Evolutionary conservation across 352 stramenopile species (phyloP).

Genomic region (Globisporangium abappressorium): DNA sequence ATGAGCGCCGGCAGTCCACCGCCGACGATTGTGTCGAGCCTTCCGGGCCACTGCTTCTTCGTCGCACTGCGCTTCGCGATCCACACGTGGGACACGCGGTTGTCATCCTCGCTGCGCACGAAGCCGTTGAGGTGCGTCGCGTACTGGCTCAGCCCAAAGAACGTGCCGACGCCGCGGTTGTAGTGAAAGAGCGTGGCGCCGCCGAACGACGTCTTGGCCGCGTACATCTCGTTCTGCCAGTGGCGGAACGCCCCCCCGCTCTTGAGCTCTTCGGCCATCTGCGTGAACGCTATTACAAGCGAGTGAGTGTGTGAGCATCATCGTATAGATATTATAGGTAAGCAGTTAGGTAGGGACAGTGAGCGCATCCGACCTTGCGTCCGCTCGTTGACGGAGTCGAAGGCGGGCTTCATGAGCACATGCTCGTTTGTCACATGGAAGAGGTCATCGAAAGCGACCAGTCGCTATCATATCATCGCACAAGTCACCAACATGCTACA

Average conservation of each 20-base stretch:
- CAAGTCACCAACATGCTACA: not conserved
- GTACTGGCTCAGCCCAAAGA: conserved; percentile 66
- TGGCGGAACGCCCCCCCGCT: conserved; percentile 42
- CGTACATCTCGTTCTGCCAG: conserved; percentile 68
- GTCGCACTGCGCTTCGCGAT: conserved; percentile 49
- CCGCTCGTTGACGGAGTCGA: conserved; percentile 29
- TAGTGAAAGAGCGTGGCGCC: conserved; percentile 53
- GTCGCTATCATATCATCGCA: conserved; percentile 13
- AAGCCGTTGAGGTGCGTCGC: conserved; percentile 75
- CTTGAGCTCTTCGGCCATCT: conserved; percentile 39
- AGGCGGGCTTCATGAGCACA: conserved; percentile 29
- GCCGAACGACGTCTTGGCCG: conserved; percentile 42
- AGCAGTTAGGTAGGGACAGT: not conserved
- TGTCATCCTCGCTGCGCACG: conserved; percentile 25
- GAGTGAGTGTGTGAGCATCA: not conserved
- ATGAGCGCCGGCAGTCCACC: conserved; percentile 49
- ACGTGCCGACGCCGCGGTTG: conserved; percentile 56
- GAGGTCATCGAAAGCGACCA: conserved; percentile 30
- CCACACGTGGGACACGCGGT: conserved; percentile 47
- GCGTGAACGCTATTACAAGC: conserved; percentile 33
- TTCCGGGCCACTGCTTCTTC: conserved; percentile 51
- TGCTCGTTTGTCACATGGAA: conserved; percentile 31
- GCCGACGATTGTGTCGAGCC: conserved; percentile 61
- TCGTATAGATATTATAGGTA: not conserved
- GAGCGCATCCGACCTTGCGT: conserved; percentile 12